Percentiles rank a stretch among this genome's conserved stretches.
Conservation (phyloP, 192 early-diverging fungal species). For the Helicostylum pulchrum region DNA sequence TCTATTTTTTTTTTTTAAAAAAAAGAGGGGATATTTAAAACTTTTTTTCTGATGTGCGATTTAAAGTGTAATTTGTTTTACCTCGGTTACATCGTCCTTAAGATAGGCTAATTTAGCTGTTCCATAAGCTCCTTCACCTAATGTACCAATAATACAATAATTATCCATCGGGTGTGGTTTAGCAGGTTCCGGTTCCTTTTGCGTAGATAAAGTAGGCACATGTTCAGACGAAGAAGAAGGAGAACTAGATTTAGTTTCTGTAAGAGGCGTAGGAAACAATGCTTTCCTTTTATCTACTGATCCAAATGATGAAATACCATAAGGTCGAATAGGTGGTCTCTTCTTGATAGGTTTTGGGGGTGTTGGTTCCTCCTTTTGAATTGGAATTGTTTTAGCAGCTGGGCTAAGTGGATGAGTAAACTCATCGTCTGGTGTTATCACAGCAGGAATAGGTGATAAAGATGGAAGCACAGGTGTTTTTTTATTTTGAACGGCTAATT, state of each 20-base stretch:
- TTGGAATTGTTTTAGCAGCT: background rate
- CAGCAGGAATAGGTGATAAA: too few species aligned
- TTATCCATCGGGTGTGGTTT: conserved; percentile 32
- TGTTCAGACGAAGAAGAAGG: too few species aligned
- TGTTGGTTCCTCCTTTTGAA: background rate
- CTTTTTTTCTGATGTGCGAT: too few species aligned
- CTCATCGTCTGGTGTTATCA: too few species aligned
- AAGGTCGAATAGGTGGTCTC: conserved; percentile 4
- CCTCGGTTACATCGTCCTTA: conserved; percentile 46
- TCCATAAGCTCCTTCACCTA: conserved; percentile 72
- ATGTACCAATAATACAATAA: conserved; percentile 52
- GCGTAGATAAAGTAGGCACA: too few species aligned
- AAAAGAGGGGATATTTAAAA: background rate
- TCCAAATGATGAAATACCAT: conserved; percentile 19
- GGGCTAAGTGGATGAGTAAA: too few species aligned
- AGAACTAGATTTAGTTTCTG: too few species aligned
- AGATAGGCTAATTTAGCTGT: conserved; percentile 57
- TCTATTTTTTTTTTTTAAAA: conserved; percentile 20
- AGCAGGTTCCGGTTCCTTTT: too few species aligned
- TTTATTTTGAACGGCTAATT: background rate
- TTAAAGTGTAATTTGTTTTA: conserved; percentile 12
- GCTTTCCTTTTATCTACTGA: conserved; percentile 1
- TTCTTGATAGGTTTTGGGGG: background rate
- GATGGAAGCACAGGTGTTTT: too few species aligned
- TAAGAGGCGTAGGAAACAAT: background rate